Evolutionary conservation across 2,329 filamentous ascomycete species (phyloP).

Genomic region (Ophiosphaerella herpotricha): DNA sequence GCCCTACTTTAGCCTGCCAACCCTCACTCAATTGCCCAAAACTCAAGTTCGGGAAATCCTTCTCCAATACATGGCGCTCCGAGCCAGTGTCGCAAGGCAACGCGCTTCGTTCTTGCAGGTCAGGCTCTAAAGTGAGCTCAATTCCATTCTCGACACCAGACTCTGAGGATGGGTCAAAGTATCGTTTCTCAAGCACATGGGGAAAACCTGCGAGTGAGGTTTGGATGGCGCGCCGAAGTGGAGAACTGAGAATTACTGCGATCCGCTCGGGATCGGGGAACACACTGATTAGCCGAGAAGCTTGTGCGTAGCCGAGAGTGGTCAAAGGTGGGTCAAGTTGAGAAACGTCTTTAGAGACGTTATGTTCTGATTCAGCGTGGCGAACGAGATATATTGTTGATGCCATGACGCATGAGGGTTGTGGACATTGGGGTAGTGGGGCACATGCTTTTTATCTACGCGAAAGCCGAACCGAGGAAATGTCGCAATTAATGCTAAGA

Average conservation of each 20-base stretch:
- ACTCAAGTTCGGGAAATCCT: constrained; percentile 8
- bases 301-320: constrained; percentile 10
- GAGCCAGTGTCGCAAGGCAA: constrained; percentile 14
- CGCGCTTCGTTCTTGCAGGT: constrained; percentile 12
- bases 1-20: constrained; percentile 7
- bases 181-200: constrained; percentile 10
- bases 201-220: constrained; percentile 11
- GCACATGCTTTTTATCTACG: no score
- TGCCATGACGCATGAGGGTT: constrained; percentile 1
- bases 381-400: constrained; percentile 10
- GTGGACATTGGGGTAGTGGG: no score
- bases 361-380: constrained; percentile 13
- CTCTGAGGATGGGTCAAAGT: constrained; percentile 5
- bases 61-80: constrained; percentile 6
- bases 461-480: no score
- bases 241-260: not conserved
- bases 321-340: constrained; percentile 13
- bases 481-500: no score
- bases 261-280: no score
- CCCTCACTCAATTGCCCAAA: constrained; percentile 3
- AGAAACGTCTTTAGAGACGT: constrained; percentile 11
- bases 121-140: constrained; percentile 9
- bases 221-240: constrained; percentile 12
- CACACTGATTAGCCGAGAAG: not conserved
- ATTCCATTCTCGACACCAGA: constrained; percentile 7